Conservation (phyloP, 2,329 filamentous ascomycete species). For the Sphaerulina vaccinii region DNA sequence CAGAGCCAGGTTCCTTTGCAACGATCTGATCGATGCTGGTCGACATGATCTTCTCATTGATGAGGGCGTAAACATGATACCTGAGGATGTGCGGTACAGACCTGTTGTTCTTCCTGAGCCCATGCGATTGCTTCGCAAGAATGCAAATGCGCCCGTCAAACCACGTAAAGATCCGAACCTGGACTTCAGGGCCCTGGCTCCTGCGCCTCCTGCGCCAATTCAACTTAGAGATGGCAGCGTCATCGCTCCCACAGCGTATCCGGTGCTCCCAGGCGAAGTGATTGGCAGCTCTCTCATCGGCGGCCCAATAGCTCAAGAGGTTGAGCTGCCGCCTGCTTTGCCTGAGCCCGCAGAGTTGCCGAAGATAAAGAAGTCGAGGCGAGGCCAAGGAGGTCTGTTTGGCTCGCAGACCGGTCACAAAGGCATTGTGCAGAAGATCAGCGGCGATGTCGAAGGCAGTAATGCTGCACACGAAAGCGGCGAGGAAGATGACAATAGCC, state of each 20-base stretch:
- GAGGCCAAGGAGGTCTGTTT: slow-evolving; percentile 7
- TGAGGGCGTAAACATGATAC: slow-evolving; percentile 25
- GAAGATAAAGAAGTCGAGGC: slow-evolving; percentile 8
- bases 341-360: slow-evolving; percentile 6
- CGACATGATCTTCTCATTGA: slow-evolving; percentile 29
- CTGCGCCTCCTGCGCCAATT: slow-evolving; percentile 4
- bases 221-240: slow-evolving; percentile 1
- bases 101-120: slow-evolving; percentile 10
- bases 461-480: slow-evolving; percentile 7
- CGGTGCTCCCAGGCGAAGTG: slow-evolving; percentile 1
- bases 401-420: slow-evolving; percentile 5
- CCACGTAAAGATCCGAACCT: slow-evolving; percentile 8
- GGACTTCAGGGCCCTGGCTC: slow-evolving; percentile 9
- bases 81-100: slow-evolving; percentile 13
- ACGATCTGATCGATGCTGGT: slow-evolving; percentile 68
- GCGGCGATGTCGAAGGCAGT: slow-evolving; percentile 5
- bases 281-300: slow-evolving; percentile 6
- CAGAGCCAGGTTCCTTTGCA: slow-evolving; percentile 73
- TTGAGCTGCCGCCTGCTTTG: slow-evolving; percentile 4
- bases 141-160: slow-evolving; percentile 9
- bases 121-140: slow-evolving; percentile 2
- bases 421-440: slow-evolving; percentile 1
- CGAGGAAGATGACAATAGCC: slow-evolving; percentile 8
- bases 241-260: slow-evolving; percentile 8
- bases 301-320: neutral